Conservation (phyloP, 2,329 filamentous ascomycete species). For the Penicillium brevicompactum region DNA sequence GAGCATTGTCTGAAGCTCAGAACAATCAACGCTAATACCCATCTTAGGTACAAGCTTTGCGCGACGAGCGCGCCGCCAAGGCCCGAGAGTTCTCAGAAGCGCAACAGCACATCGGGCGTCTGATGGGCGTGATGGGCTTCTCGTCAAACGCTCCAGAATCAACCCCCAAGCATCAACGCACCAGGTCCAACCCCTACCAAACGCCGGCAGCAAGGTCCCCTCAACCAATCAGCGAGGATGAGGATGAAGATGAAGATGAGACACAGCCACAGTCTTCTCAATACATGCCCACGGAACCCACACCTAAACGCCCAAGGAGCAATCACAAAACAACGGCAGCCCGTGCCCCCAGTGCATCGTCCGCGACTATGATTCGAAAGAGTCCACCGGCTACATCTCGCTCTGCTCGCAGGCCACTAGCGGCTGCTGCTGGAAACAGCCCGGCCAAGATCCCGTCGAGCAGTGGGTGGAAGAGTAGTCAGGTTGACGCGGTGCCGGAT, state of each 20-base stretch:
- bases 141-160: conserved; percentile 23
- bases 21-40: not conserved
- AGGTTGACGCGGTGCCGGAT: conserved; percentile 7
- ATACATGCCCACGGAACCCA: conserved; percentile 21
- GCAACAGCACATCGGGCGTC: conserved; percentile 40
- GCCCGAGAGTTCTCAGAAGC: conserved; percentile 43
- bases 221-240: conserved; percentile 18
- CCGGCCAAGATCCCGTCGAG: conserved; percentile 24
- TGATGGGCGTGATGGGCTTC: conserved; percentile 44
- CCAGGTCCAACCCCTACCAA: conserved; percentile 15
- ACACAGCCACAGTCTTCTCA: conserved; percentile 26
- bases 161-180: conserved; percentile 19
- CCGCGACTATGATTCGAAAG: conserved; percentile 7
- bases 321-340: conserved; percentile 19
- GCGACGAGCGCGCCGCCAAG: conserved; percentile 39
- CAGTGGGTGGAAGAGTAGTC: conserved; percentile 12
- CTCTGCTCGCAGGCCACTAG: conserved; percentile 25
- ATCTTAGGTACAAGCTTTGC: conserved; percentile 36
- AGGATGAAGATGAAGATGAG: conserved; percentile 11
- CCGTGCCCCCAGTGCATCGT: conserved; percentile 7
- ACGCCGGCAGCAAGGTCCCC: conserved; percentile 11
- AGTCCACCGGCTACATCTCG: conserved; percentile 2
- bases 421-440: conserved; percentile 29
- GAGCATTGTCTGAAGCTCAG: rapidly evolving
- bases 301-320: conserved; percentile 31